phyloP scores from a whole-genome alignment of 2,329 filamentous ascomycete genomes.

The Metarhizium brunneum region DNA sequence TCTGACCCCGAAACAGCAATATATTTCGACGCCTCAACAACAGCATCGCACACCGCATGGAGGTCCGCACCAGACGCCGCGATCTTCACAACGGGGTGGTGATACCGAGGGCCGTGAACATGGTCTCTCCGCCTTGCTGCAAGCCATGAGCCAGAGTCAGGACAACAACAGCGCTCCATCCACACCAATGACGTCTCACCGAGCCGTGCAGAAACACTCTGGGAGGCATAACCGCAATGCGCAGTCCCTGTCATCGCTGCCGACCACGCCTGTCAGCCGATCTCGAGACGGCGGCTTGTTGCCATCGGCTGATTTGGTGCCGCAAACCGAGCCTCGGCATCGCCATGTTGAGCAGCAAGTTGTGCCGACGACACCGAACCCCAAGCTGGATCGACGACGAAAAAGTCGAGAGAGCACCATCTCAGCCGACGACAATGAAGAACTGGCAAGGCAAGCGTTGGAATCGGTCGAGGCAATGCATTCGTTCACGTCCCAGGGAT shows the following conservation, averaged over 20 bases:
- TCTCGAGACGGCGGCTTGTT: conserved; percentile 42
- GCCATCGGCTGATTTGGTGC: conserved; percentile 53
- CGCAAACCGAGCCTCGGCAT: conserved; percentile 47
- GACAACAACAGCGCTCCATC: conserved; percentile 60
- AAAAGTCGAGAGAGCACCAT: conserved; percentile 81
- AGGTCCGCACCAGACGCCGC: conserved; percentile 43
- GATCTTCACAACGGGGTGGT: conserved; percentile 16
- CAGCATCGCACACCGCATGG: conserved; percentile 29
- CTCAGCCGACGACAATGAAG: conserved; percentile 55
- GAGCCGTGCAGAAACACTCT: conserved; percentile 36
- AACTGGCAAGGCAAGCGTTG: conserved; percentile 45
- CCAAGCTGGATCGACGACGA: conserved; percentile 37
- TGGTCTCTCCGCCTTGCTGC: conserved; percentile 70
- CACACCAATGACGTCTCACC: conserved; percentile 48
- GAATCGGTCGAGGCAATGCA: conserved; percentile 42
- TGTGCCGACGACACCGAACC: conserved; percentile 34
- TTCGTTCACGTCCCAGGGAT: conserved; percentile 16
- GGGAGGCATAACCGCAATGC: conserved; percentile 63
- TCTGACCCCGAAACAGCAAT: conserved; percentile 46
- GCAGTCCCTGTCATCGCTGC: conserved; percentile 78
- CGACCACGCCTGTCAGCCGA: conserved; percentile 60
- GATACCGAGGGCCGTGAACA: conserved; percentile 32
- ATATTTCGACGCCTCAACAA: conserved; percentile 35
- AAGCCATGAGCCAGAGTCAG: conserved; percentile 62
- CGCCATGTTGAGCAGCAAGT: conserved; percentile 31